These are phyloP conservation scores for Funneliformis geosporum DNA, from an alignment of 192 early-diverging fungal species.

Conservation along the genomic window DNA sequence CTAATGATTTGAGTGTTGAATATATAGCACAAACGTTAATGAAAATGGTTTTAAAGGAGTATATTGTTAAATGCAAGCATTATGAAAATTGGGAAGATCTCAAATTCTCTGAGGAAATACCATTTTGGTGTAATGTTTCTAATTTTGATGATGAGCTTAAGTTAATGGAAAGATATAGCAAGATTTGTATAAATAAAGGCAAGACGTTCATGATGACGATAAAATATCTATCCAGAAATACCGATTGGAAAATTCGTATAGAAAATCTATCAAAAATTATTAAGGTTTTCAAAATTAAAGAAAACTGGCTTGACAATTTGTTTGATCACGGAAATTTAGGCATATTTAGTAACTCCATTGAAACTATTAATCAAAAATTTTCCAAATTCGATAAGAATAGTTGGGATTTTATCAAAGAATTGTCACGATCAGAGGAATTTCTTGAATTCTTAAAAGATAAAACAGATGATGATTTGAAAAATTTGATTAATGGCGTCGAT, in stretches of 20 bases:
- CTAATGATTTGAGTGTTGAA: not conserved
- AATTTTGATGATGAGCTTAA: slow-evolving; percentile 8
- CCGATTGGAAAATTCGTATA: not conserved
- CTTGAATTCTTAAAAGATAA: not conserved
- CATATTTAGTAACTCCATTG: not conserved
- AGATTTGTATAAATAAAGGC: not conserved
- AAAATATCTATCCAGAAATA: not conserved
- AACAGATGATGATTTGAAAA: slow-evolving; percentile 26
- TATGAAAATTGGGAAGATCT: slow-evolving; percentile 23
- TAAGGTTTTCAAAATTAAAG: not conserved
- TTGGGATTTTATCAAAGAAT: slow-evolving; percentile 5
- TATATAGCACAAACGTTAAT: not conserved
- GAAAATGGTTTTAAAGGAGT: not conserved
- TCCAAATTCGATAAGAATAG: too few relatives aligned
- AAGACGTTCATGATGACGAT: not conserved
- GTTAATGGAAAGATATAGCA: not conserved
- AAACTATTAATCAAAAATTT: not conserved
- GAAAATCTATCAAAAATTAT: not conserved
- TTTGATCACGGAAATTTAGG: not conserved
- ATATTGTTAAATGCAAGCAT: not conserved
- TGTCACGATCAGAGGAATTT: not conserved
- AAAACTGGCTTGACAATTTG: not conserved
- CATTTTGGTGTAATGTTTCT: slow-evolving; percentile 15
- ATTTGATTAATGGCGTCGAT: slow-evolving; percentile 36
- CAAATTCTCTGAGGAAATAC: not conserved